phyloP scores from a whole-genome alignment of 768 basidiomycete species.

The Lactarius indigo region DNA sequence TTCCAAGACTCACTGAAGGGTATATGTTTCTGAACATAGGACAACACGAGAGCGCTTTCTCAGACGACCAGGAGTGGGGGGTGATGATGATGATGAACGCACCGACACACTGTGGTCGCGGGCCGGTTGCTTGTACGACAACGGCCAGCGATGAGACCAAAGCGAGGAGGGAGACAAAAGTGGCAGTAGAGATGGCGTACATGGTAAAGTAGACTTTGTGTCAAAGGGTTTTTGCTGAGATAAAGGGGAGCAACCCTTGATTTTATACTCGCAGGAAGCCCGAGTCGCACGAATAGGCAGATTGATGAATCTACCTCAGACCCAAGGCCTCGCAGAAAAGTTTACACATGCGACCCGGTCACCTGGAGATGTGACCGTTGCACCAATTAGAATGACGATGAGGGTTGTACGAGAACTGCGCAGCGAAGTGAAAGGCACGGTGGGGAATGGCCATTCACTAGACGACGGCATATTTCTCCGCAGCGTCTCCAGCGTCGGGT shows the following conservation, averaged over 20 bases:
- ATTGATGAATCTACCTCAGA: not conserved
- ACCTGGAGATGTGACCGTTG: too few species aligned
- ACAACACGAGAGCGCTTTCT: not conserved
- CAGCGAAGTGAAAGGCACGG: too few species aligned
- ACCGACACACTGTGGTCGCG: conserved; percentile 5
- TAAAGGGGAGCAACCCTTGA: not conserved
- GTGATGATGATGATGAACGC: not conserved
- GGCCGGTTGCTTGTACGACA: conserved; percentile 3
- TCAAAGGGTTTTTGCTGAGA: not conserved
- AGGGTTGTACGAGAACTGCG: too few species aligned
- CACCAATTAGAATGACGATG: too few species aligned
- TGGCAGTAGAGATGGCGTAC: not conserved
- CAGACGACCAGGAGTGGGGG: too few species aligned
- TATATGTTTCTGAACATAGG: not conserved
- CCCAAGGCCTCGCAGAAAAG: too few species aligned
- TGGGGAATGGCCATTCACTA: too few species aligned
- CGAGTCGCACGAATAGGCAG: too few species aligned
- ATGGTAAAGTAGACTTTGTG: not conserved
- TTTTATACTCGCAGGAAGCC: not conserved
- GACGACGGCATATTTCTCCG: too few species aligned
- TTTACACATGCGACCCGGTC: too few species aligned
- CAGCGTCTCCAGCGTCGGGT: too few species aligned
- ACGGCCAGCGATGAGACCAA: not conserved
- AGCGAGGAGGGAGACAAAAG: conserved; percentile 5
- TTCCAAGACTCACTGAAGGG: not conserved